Conservation (phyloP, 192 early-diverging fungal genomes). For the Allomyces macrogynus region DNA sequence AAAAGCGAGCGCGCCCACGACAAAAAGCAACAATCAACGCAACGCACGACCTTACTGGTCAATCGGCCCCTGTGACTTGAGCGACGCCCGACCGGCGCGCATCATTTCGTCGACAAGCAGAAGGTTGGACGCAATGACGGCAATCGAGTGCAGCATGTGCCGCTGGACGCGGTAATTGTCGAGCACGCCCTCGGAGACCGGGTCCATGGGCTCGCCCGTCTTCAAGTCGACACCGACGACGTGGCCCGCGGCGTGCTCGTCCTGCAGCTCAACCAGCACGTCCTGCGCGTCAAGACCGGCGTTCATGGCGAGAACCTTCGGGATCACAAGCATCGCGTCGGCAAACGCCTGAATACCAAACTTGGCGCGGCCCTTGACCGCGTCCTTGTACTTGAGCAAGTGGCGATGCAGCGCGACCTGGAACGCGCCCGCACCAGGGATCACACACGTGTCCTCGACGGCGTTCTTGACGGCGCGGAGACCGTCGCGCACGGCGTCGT, state of each 20-base stretch:
- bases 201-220: slow-evolving; percentile 85
- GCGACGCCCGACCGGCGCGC: slow-evolving; percentile 39
- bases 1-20: background rate
- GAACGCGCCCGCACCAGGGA: slow-evolving; percentile 92
- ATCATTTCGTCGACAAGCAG: slow-evolving; percentile 97
- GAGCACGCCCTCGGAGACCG: slow-evolving; percentile 81
- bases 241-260: slow-evolving; percentile 79
- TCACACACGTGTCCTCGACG: slow-evolving; percentile 73
- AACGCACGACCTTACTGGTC: background rate
- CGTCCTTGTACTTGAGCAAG: slow-evolving; percentile 65
- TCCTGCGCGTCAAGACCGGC: slow-evolving; percentile 93
- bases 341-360: slow-evolving; percentile 95
- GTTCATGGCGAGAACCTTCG: slow-evolving; percentile 88
- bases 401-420: slow-evolving; percentile 72
- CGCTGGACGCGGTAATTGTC: slow-evolving; percentile 95
- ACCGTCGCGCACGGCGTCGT: slow-evolving; percentile 95
- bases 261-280: slow-evolving; percentile 77
- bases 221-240: slow-evolving; percentile 81
- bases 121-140: slow-evolving; percentile 96
- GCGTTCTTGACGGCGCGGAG: slow-evolving; percentile 96
- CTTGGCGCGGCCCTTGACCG: slow-evolving; percentile 79
- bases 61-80: slow-evolving; percentile 11
- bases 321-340: slow-evolving; percentile 85
- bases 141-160: slow-evolving; percentile 86
- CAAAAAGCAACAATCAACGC: too few species aligned